Evolutionary conservation across 169 alveolate species (phyloP).

Genomic region (Cardiosporidium cionae): DNA sequence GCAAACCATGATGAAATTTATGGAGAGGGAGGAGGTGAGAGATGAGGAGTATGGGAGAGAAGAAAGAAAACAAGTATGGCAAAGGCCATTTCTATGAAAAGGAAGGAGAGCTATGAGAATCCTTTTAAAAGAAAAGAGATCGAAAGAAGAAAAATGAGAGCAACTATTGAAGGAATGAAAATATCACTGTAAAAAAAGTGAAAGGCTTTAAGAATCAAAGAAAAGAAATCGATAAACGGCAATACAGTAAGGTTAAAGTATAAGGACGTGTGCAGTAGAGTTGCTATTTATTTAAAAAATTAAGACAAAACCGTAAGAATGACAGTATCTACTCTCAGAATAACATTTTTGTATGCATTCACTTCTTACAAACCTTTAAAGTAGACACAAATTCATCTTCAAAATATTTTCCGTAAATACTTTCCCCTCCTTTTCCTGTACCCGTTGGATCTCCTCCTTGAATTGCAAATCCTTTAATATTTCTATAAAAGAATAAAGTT

Average conservation of each 20-base stretch:
- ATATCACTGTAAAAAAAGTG: neutral
- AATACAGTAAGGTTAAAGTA: no score
- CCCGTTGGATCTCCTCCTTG: slow-evolving; percentile 98
- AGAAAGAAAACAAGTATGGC: neutral
- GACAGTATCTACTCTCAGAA: no score
- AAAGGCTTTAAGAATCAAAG: neutral
- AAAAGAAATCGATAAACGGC: neutral
- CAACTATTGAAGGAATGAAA: neutral
- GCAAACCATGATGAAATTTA: neutral
- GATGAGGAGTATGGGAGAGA: neutral
- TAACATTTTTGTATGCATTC: no score
- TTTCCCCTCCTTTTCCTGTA: slow-evolving; percentile 95
- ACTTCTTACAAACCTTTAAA: slow-evolving; percentile 73
- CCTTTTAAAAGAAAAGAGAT: neutral
- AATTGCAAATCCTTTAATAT: slow-evolving; percentile 87
- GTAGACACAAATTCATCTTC: slow-evolving; percentile 90
- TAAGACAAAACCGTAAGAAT: no score
- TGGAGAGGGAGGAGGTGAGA: no score
- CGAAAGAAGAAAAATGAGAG: neutral
- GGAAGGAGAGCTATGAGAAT: neutral
- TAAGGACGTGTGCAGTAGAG: no score
- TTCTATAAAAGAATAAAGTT: slow-evolving; percentile 61
- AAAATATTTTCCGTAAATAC: slow-evolving; percentile 88
- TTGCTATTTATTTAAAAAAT: no score
- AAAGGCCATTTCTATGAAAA: neutral